Percentiles rank a stretch among this genome's conserved stretches.
phyloP scores from a whole-genome alignment of 2,329 filamentous ascomycete species.

The Penicillium sp. region DNA sequence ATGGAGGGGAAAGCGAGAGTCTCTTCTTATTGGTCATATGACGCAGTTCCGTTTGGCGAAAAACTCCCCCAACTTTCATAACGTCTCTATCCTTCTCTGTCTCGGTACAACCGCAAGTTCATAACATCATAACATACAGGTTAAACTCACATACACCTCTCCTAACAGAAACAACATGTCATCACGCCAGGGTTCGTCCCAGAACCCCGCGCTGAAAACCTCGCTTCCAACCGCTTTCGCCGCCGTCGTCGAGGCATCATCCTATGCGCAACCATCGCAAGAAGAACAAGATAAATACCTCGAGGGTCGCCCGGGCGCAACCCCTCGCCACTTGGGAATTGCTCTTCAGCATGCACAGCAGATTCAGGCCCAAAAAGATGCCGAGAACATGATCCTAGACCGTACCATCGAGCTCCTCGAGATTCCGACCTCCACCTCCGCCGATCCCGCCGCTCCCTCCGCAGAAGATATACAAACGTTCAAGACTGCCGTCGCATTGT shows the following conservation, averaged over 20 bases:
- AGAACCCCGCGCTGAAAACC: slow-evolving; percentile 67
- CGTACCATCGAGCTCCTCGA: slow-evolving; percentile 73
- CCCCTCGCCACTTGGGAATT: slow-evolving; percentile 58
- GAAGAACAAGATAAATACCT: slow-evolving; percentile 31
- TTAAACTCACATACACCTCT: no score
- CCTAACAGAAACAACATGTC: slow-evolving; percentile 16
- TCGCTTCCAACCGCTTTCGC: slow-evolving; percentile 48
- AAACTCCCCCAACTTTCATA: no score
- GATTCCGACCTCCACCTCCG: slow-evolving; percentile 57
- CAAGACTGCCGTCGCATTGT: slow-evolving; percentile 68
- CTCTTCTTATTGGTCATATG: slow-evolving; percentile 21
- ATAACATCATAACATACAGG: no score
- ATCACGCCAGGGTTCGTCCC: slow-evolving; percentile 32
- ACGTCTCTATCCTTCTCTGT: no score
- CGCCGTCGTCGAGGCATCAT: slow-evolving; percentile 48
- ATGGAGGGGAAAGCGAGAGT: not conserved
- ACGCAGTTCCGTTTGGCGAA: no score
- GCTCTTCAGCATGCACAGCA: slow-evolving; percentile 82
- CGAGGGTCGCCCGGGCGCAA: slow-evolving; percentile 43
- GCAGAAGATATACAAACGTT: slow-evolving; percentile 67
- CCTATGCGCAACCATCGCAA: slow-evolving; percentile 31
- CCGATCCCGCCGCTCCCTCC: slow-evolving; percentile 58
- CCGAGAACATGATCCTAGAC: slow-evolving; percentile 74
- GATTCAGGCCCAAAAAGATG: slow-evolving; percentile 79
- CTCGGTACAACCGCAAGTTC: no score